Conservation (phyloP, 306 rosid genomes). For the Fragaria nilgerrensis region DNA sequence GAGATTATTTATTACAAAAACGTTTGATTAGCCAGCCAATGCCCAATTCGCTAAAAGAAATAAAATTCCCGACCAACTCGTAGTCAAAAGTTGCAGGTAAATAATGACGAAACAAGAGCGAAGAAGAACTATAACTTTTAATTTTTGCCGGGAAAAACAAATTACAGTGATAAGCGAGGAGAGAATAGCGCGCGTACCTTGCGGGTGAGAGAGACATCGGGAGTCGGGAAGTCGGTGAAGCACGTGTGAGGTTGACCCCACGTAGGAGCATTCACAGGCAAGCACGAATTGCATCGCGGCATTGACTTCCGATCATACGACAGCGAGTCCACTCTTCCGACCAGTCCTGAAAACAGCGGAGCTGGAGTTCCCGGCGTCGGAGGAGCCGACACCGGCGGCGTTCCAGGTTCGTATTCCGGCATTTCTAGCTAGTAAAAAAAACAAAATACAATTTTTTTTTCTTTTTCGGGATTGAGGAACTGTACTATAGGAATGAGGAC, state of each 20-base stretch:
- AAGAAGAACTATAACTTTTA: no score
- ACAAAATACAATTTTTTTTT: neutral
- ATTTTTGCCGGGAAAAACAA: neutral
- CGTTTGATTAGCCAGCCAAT: no score
- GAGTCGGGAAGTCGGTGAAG: slow-evolving; percentile 55
- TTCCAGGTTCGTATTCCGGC: slow-evolving; percentile 57
- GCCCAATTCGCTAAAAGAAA: no score
- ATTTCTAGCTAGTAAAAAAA: slow-evolving; percentile 16
- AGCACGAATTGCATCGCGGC: slow-evolving; percentile 66
- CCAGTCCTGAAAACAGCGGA: slow-evolving; percentile 59
- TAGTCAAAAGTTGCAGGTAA: no score
- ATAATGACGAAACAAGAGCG: no score
- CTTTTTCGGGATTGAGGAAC: slow-evolving; percentile 7
- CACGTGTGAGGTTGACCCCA: slow-evolving; percentile 59
- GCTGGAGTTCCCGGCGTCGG: slow-evolving; percentile 79
- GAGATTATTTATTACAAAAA: no score
- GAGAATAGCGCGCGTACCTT: slow-evolving; percentile 48
- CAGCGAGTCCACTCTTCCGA: slow-evolving; percentile 58
- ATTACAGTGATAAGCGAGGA: neutral
- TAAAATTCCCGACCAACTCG: no score
- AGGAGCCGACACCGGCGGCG: slow-evolving; percentile 61
- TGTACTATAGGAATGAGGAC: slow-evolving; percentile 8
- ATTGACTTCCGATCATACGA: slow-evolving; percentile 67
- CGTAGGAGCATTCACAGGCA: slow-evolving; percentile 52
- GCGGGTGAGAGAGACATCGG: slow-evolving; percentile 64